Percentiles rank a stretch among this genome's conserved stretches.
Conservation (phyloP, 2,329 filamentous ascomycete genomes). For the Penicillium sp. region DNA sequence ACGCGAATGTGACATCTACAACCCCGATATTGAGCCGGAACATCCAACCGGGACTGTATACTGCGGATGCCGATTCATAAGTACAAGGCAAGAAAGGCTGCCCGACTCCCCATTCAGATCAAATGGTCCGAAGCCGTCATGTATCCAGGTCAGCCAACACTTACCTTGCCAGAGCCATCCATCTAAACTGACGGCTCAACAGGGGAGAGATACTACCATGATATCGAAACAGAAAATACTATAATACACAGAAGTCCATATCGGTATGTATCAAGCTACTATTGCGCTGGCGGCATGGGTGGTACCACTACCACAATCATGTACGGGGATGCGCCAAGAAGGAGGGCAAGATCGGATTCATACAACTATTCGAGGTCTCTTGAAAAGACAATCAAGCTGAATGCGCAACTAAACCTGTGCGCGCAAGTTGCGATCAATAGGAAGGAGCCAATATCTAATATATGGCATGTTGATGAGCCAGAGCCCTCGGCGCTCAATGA, state of each 20-base stretch:
- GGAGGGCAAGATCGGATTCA: slow-evolving; percentile 28
- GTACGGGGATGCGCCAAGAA: background rate
- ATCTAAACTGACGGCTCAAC: background rate
- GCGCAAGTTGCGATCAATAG: slow-evolving; percentile 36
- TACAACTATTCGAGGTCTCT: slow-evolving; percentile 34
- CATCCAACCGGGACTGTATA: slow-evolving; percentile 41
- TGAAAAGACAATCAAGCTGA: slow-evolving; percentile 38
- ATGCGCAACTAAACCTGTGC: slow-evolving; percentile 37
- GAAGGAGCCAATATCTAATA: slow-evolving; percentile 37
- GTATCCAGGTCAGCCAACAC: slow-evolving; percentile 34
- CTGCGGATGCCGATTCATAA: slow-evolving; percentile 45
- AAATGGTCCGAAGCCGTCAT: slow-evolving; percentile 49
- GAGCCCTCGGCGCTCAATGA: slow-evolving; percentile 32
- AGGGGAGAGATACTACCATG: slow-evolving; percentile 38
- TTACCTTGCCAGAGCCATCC: background rate
- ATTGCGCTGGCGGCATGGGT: background rate
- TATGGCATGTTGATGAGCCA: slow-evolving; percentile 39
- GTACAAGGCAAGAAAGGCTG: slow-evolving; percentile 39
- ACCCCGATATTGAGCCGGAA: slow-evolving; percentile 50
- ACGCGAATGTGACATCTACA: slow-evolving; percentile 43
- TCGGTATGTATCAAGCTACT: background rate
- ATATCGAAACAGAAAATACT: slow-evolving; percentile 14
- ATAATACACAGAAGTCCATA: slow-evolving; percentile 39
- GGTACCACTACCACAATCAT: background rate
- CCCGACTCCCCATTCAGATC: slow-evolving; percentile 40